A percentile compares a stretch with the other conserved stretches of the same genome.
These are phyloP conservation scores for Moesziomyces parantarcticus DNA, from an alignment of 1,284 basidiomycete genomes.

Conservation along the genomic window DNA sequence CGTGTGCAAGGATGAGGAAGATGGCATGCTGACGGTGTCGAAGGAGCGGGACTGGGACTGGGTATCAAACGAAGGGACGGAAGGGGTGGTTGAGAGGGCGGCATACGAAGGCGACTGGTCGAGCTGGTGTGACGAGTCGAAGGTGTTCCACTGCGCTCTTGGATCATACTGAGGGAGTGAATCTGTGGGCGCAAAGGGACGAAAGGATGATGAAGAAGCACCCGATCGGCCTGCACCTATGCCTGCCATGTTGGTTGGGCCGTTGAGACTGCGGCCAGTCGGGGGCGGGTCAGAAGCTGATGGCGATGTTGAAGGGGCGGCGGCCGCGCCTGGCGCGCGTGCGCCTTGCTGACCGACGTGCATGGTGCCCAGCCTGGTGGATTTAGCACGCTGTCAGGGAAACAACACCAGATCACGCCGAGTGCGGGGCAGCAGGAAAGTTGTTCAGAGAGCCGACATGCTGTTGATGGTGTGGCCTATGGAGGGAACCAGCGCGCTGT, in stretches of 20 bases:
- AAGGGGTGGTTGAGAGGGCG: constrained; percentile 10
- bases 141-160: constrained; percentile 10
- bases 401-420: no score
- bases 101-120: constrained; percentile 14
- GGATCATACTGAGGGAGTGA: constrained; percentile 10
- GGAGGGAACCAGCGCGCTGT: no score
- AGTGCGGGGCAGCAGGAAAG: no score
- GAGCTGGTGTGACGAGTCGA: constrained; percentile 15
- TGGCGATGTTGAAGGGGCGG: neutral
- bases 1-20: constrained; percentile 15
- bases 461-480: no score
- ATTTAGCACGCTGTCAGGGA: no score
- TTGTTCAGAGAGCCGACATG: no score
- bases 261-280: constrained; percentile 6
- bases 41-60: constrained; percentile 20
- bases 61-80: constrained; percentile 20
- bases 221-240: constrained; percentile 28
- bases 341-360: constrained; percentile 20
- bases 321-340: constrained; percentile 1
- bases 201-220: constrained; percentile 12
- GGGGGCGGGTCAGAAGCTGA: neutral
- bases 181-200: constrained; percentile 13
- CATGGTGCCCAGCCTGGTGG: constrained; percentile 2
- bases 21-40: constrained; percentile 16
- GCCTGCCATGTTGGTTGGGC: constrained; percentile 29